Evolutionary conservation across 2,329 filamentous ascomycete species (phyloP).

Genomic region (Penicillium hordei): DNA sequence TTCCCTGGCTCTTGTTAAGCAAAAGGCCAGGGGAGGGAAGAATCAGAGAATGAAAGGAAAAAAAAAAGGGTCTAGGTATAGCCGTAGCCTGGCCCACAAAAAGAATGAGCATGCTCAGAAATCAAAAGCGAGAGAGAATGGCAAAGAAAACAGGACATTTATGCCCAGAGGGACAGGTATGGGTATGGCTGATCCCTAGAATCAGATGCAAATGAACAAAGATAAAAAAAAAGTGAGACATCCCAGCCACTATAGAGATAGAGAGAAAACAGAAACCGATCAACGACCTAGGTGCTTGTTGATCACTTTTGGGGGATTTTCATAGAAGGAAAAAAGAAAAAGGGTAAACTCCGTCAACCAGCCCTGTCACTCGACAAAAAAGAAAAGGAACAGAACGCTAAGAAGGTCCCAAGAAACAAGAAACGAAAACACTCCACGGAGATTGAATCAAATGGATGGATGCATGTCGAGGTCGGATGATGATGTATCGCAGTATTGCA

Average conservation of each 20-base stretch:
- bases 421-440: constrained; percentile 18
- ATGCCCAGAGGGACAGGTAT: constrained; percentile 19
- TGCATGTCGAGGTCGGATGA: constrained; percentile 19
- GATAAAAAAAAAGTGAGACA: constrained; percentile 7
- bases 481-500: constrained; percentile 18
- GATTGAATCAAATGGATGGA: constrained; percentile 16
- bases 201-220: constrained; percentile 31
- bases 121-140: constrained; percentile 14
- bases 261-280: constrained; percentile 14
- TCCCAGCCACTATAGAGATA: constrained; percentile 9
- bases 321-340: constrained; percentile 10
- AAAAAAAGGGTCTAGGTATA: constrained; percentile 22
- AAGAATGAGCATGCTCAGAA: constrained; percentile 10
- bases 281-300: constrained; percentile 21
- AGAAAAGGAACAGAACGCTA: constrained; percentile 30
- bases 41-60: constrained; percentile 16
- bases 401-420: constrained; percentile 24
- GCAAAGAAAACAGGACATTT: constrained; percentile 16
- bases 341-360: constrained; percentile 32
- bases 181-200: constrained; percentile 27
- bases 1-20: background rate
- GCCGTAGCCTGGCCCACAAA: constrained; percentile 24
- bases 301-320: constrained; percentile 30
- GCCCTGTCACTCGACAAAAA: constrained; percentile 26
- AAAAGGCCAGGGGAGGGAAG: constrained; percentile 1